Evolutionary conservation across 495 filamentous ascomycete genomes (phyloP).

Genomic region (Penicillium nucicola): DNA sequence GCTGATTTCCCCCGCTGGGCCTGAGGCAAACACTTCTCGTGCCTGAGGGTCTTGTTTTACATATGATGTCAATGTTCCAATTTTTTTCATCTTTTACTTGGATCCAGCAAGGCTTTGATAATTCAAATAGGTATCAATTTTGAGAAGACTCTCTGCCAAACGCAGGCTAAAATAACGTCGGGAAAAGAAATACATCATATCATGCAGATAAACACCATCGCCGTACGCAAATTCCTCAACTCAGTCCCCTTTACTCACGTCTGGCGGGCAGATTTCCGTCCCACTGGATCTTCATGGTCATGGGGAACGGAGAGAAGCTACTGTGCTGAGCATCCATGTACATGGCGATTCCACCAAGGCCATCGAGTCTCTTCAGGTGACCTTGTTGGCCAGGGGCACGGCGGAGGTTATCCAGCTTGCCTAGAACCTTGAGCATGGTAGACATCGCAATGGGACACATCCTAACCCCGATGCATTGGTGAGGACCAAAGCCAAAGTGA

Average conservation of each 20-base stretch:
- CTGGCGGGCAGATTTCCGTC: slow-evolving; percentile 37
- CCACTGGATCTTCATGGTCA: slow-evolving; percentile 55
- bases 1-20: slow-evolving; percentile 26
- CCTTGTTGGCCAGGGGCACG: slow-evolving; percentile 65
- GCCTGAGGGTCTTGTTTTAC: background rate
- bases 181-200: background rate
- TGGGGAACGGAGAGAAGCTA: slow-evolving; percentile 66
- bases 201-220: background rate
- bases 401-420: slow-evolving; percentile 53
- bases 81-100: background rate
- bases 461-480: slow-evolving; percentile 57
- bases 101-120: no score
- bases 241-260: background rate
- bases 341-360: slow-evolving; percentile 52
- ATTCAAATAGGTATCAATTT: no score
- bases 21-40: slow-evolving; percentile 16
- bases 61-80: background rate
- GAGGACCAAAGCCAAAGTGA: slow-evolving; percentile 59
- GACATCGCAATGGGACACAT: slow-evolving; percentile 56
- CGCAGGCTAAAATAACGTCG: slow-evolving; percentile 1
- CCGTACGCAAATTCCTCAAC: no score
- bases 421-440: slow-evolving; percentile 58
- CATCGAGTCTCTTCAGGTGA: slow-evolving; percentile 60
- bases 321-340: slow-evolving; percentile 74
- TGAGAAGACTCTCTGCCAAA: no score